These are phyloP conservation scores for Ustulina deusta DNA, from an alignment of 2,329 filamentous ascomycete species.

Conservation along the genomic window DNA sequence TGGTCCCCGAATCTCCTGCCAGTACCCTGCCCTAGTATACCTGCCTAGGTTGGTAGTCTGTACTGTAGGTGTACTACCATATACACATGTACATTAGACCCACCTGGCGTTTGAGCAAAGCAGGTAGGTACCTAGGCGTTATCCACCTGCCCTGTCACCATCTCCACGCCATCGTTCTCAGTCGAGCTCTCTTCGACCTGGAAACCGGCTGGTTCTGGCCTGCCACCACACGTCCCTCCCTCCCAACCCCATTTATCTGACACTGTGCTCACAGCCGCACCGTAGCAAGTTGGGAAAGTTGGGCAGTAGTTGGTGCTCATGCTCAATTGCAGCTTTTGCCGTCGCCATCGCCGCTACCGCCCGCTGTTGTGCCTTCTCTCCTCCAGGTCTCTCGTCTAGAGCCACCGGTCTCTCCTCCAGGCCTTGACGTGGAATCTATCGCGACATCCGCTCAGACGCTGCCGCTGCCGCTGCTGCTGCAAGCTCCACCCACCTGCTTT, in stretches of 20 bases:
- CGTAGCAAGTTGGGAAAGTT: not conserved
- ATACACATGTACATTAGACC: too few relatives aligned
- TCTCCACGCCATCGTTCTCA: not conserved
- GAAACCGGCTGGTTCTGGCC: slow-evolving; percentile 20
- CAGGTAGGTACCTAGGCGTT: not conserved
- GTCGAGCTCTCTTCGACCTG: slow-evolving; percentile 11
- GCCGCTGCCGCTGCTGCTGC: slow-evolving; percentile 17
- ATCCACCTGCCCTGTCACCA: slow-evolving; percentile 9
- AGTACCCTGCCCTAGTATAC: not conserved
- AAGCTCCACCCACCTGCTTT: slow-evolving; percentile 34
- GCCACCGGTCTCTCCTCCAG: too few relatives aligned
- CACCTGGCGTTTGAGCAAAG: too few relatives aligned
- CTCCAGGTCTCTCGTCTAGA: too few relatives aligned
- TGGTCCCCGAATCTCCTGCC: not conserved
- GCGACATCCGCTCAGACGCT: slow-evolving; percentile 34
- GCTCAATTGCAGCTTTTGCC: not conserved
- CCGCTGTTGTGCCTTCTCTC: slow-evolving; percentile 8
- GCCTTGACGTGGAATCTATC: slow-evolving; percentile 34
- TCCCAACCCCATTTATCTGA: not conserved
- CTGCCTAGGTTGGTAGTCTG: too few relatives aligned
- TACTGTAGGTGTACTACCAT: not conserved
- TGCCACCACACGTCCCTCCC: slow-evolving; percentile 12
- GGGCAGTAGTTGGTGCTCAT: slow-evolving; percentile 25
- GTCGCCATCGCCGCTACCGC: slow-evolving; percentile 5
- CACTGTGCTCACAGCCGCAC: slow-evolving; percentile 10